Evolutionary conservation across 495 filamentous ascomycete genomes (phyloP), one percentile per base, ranked within the genome.

Genomic region (Bathelium albidoporum): DNA sequence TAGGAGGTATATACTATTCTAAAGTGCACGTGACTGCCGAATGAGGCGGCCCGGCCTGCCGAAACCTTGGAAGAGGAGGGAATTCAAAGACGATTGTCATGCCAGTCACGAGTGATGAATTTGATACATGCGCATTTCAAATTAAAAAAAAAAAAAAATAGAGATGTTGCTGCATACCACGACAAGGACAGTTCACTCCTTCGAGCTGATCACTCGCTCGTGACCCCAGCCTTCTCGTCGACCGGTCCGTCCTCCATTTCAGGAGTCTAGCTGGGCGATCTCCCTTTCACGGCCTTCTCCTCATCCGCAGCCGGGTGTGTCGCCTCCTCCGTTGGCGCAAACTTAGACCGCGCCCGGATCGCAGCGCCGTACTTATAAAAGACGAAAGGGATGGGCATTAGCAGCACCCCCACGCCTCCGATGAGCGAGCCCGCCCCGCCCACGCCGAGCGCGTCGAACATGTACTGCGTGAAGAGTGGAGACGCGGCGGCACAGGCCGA

Each of bases 351-450:
- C 20, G 72, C 74, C 22, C 80, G 68, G 49, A 82, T 80, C 36
- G 68, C 66, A 60, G 75, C 75, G 45, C 79, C 80, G 68, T 81
- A 80, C 44, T 74, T 75, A 66, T 80, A 81, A 64, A 82, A 82
- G 9, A 80, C 66, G 70, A 81, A 80, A 2, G 80, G 79, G 58
- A 81, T 80, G 11, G 76, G 66, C 1, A 75, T 75, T 9, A 81
- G 69, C 31, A 78, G 32, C 9, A 68, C 59, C 20, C 77, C 78
- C 2, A 81, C 72, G 18, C 78, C 78, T 0, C 73, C 78, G 49
- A 82, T 75, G 39, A 82, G 67, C 9, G 74, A 77, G 0, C 79
- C 79, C 26, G 78, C 80, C 1, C 79, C 78, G 16, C 79, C 80
- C 20, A 83, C 74, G 1, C 81, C 80, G 18, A 69, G 59, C 14